Evolutionary conservation across 352 stramenopile genomes (phyloP).

Genomic region (Plasmopara viticola): DNA sequence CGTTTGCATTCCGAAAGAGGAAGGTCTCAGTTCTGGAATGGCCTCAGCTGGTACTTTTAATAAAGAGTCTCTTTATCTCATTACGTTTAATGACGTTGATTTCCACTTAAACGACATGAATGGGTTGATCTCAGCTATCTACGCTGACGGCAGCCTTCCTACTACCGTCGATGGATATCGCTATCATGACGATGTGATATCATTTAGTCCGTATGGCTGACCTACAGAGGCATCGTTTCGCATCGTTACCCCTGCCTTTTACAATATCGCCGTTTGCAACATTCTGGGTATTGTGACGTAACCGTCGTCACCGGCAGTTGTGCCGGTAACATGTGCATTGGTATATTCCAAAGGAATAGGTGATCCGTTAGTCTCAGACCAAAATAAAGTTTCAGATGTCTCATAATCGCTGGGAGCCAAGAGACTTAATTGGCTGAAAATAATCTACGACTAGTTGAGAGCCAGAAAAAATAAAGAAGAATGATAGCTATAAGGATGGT

Average conservation of each 20-base stretch:
- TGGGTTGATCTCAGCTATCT: not conserved
- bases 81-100: not conserved
- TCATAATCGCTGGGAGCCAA: no score
- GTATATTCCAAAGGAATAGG: no score
- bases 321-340: no score
- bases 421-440: no score
- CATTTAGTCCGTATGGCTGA: slow-evolving; percentile 28
- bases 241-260: slow-evolving; percentile 24
- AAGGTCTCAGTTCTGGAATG: not conserved
- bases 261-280: not conserved
- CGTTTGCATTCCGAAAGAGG: not conserved
- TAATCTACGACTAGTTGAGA: no score
- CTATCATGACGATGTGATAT: slow-evolving; percentile 1
- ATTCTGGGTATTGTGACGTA: not conserved
- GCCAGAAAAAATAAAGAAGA: no score
- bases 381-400: no score
- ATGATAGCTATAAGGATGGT: no score
- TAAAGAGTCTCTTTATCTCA: not conserved
- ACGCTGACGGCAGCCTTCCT: not conserved
- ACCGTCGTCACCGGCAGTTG: no score
- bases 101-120: not conserved
- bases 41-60: not conserved
- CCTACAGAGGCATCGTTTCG: slow-evolving; percentile 26
- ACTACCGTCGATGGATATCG: not conserved
- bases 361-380: no score